Conservation (phyloP, 2,329 filamentous ascomycete species). For the Cercospora sp. region DNA sequence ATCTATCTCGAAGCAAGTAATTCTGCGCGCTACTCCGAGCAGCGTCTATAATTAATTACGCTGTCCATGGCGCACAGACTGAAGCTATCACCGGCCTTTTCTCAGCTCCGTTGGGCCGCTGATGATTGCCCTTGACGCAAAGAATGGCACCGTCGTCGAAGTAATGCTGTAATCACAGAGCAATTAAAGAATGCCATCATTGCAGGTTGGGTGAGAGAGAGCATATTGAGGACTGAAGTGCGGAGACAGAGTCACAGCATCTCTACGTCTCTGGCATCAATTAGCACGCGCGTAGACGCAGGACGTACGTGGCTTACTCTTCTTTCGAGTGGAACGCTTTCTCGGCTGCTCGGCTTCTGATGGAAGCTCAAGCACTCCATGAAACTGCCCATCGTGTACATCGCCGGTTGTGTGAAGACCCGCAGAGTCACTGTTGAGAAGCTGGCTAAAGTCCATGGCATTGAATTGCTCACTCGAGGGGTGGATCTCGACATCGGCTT, state of each 20-base stretch:
- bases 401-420: neutral
- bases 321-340: constrained; percentile 3
- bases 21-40: neutral
- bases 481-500: neutral
- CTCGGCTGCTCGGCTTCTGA: neutral
- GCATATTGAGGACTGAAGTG: neutral
- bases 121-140: neutral
- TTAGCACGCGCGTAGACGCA: neutral
- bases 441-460: constrained; percentile 12
- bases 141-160: neutral
- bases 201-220: neutral
- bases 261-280: neutral
- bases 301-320: neutral
- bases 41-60: neutral
- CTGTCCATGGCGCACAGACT: neutral
- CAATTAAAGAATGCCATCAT: neutral
- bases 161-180: neutral
- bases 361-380: neutral
- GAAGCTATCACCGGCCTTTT: neutral
- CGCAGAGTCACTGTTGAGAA: constrained; percentile 1
- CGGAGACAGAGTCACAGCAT: neutral
- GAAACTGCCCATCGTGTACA: neutral
- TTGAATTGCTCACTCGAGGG: neutral
- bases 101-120: neutral
- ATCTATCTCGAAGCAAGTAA: neutral